Conservation (phyloP, 2,329 filamentous ascomycete genomes). For the Dothideomycetes sp. region DNA sequence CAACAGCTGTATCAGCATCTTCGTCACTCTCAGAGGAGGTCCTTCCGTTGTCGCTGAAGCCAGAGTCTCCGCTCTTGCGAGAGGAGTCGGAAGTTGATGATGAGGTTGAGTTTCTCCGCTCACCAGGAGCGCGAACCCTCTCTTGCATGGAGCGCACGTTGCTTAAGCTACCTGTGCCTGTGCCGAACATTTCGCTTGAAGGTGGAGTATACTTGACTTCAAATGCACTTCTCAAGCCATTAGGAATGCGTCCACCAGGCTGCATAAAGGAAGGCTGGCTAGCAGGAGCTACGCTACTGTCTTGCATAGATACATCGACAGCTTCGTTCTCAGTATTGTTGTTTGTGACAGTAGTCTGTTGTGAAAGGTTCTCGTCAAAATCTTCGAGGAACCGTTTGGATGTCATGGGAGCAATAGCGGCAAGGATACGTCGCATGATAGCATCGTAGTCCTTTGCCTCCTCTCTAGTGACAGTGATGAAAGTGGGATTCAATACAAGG, state of each 20-base stretch:
- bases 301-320: conserved; percentile 61
- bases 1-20: conserved; percentile 16
- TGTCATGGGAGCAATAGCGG: conserved; percentile 66
- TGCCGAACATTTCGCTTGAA: conserved; percentile 39
- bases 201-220: conserved; percentile 57
- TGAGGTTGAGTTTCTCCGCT: conserved; percentile 16
- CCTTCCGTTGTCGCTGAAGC: conserved; percentile 10
- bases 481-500: conserved; percentile 37
- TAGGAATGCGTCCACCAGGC: conserved; percentile 50
- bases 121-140: conserved; percentile 21
- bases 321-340: conserved; percentile 40
- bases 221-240: conserved; percentile 63
- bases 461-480: conserved; percentile 64
- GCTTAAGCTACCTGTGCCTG: conserved; percentile 47
- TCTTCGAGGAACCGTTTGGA: conserved; percentile 35
- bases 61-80: conserved; percentile 14
- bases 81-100: conserved; percentile 22
- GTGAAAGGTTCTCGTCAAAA: conserved; percentile 42
- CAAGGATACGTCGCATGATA: conserved; percentile 72
- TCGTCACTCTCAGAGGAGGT: conserved; percentile 18
- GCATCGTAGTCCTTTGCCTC: conserved; percentile 61
- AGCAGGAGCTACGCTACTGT: conserved; percentile 12
- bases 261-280: conserved; percentile 44
- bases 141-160: conserved; percentile 20
- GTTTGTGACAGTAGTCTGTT: not conserved